phyloP scores from a whole-genome alignment of 2,329 filamentous ascomycete genomes.

The Thielaviopsis euricoi region DNA sequence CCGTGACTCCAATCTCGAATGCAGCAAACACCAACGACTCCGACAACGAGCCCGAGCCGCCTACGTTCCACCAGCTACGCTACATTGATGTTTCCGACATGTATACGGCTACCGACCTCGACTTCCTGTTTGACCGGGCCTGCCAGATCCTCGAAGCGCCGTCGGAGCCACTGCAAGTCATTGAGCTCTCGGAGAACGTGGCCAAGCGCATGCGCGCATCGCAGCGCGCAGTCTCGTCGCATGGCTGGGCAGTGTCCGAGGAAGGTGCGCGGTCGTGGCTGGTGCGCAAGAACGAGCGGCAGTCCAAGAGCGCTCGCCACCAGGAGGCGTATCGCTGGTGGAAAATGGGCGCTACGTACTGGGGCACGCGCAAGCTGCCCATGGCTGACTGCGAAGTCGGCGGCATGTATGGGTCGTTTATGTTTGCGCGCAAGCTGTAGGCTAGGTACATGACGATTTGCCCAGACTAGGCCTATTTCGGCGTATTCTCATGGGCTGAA shows the following conservation, averaged over 20 bases:
- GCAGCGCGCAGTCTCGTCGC: constrained; percentile 38
- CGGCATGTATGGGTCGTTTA: constrained; percentile 69
- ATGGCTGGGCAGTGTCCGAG: constrained; percentile 58
- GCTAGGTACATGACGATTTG: not conserved
- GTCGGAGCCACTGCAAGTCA: constrained; percentile 55
- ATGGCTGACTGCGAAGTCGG: constrained; percentile 83
- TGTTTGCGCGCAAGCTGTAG: constrained; percentile 44
- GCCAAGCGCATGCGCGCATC: constrained; percentile 48
- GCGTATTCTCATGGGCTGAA: constrained; percentile 4
- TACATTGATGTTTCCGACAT: constrained; percentile 62
- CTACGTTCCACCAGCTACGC: constrained; percentile 40
- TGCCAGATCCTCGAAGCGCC: constrained; percentile 40
- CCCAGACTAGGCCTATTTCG: constrained; percentile 1
- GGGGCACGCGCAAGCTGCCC: constrained; percentile 85
- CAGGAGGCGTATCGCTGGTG: constrained; percentile 43
- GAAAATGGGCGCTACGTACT: constrained; percentile 75
- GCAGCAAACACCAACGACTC: constrained; percentile 25
- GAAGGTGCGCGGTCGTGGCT: constrained; percentile 50
- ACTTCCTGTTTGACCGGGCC: constrained; percentile 32
- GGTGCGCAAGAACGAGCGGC: constrained; percentile 35
- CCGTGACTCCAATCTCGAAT: constrained; percentile 55
- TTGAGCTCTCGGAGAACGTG: constrained; percentile 57
- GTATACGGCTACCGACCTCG: constrained; percentile 24
- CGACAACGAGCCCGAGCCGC: constrained; percentile 20
- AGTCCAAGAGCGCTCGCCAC: constrained; percentile 15